phyloP scores from a whole-genome alignment of 495 filamentous ascomycete genomes.

The Tirmania nivea region DNA sequence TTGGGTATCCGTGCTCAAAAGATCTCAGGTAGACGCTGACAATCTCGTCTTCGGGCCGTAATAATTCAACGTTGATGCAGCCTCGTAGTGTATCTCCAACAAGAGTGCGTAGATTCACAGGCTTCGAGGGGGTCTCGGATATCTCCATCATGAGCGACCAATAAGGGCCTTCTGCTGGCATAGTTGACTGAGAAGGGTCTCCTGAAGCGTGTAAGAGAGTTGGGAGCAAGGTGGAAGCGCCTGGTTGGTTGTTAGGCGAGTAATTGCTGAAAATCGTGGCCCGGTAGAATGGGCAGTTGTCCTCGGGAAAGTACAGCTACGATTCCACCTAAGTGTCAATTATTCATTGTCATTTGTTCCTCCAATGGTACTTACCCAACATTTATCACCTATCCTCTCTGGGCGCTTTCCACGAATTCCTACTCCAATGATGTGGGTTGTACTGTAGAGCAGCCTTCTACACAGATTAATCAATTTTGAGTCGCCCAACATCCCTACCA shows the following conservation, averaged over 20 bases:
- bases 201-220: conserved; percentile 72
- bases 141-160: conserved; percentile 99
- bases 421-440: conserved; percentile 91
- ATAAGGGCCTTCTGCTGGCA: conserved; percentile 72
- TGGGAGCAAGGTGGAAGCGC: conserved; percentile 57
- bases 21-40: conserved; percentile 95
- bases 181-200: conserved; percentile 44
- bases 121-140: conserved; percentile 89
- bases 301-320: conserved; percentile 94
- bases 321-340: not conserved
- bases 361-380: conserved; percentile 44
- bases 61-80: conserved; percentile 91
- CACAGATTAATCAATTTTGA: conserved; percentile 57
- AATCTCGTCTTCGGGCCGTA: conserved; percentile 75
- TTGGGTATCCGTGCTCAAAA: conserved; percentile 99
- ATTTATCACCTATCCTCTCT: conserved; percentile 97
- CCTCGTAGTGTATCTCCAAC: conserved; percentile 83
- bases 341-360: not conserved
- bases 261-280: conserved; percentile 99
- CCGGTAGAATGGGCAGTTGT: conserved; percentile 98
- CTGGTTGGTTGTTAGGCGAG: conserved; percentile 92
- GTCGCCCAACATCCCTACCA: conserved; percentile 74
- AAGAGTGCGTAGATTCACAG: conserved; percentile 45
- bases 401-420: conserved; percentile 80
- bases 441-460: conserved; percentile 91